These are phyloP conservation scores for Trichoderma reesei DNA, from an alignment of 495 filamentous ascomycete species.

Conservation along the genomic window DNA sequence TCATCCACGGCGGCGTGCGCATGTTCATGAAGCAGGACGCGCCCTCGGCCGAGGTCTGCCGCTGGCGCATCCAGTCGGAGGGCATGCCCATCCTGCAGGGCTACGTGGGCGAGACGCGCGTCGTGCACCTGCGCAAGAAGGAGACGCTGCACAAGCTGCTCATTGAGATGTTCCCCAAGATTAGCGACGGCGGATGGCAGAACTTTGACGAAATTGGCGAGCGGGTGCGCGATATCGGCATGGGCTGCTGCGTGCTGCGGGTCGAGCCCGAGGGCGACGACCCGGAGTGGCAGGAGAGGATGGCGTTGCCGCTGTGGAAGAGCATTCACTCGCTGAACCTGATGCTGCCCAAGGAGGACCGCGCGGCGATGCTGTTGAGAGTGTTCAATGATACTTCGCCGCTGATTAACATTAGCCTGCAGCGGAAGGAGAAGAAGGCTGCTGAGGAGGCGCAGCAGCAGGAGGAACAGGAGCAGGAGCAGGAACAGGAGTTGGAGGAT, in stretches of 20 bases:
- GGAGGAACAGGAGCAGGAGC: conserved; percentile 7
- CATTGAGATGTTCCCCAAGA: conserved; percentile 91
- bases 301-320: conserved; percentile 87
- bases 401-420: conserved; percentile 48
- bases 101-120: conserved; percentile 70
- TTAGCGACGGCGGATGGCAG: conserved; percentile 56
- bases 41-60: conserved; percentile 70
- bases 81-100: conserved; percentile 79
- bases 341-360: conserved; percentile 95
- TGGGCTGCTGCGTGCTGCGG: conserved; percentile 86
- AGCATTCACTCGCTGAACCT: conserved; percentile 79
- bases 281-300: conserved; percentile 65
- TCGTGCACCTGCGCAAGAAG: conserved; percentile 63
- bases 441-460: conserved; percentile 1
- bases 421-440: conserved; percentile 29
- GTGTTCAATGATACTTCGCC: conserved; percentile 79
- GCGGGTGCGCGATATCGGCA: conserved; percentile 63
- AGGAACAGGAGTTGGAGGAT: conserved; percentile 13
- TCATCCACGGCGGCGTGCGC: conserved; percentile 92
- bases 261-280: conserved; percentile 61
- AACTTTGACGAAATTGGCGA: conserved; percentile 79
- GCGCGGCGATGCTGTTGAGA: conserved; percentile 81
- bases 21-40: conserved; percentile 98
- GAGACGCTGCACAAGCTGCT: conserved; percentile 70
- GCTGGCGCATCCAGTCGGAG: conserved; percentile 92